Evolutionary conservation across 257 asterid genomes (phyloP), one percentile per base, ranked within the genome.

Genomic region (Solanum paucissectum): DNA sequence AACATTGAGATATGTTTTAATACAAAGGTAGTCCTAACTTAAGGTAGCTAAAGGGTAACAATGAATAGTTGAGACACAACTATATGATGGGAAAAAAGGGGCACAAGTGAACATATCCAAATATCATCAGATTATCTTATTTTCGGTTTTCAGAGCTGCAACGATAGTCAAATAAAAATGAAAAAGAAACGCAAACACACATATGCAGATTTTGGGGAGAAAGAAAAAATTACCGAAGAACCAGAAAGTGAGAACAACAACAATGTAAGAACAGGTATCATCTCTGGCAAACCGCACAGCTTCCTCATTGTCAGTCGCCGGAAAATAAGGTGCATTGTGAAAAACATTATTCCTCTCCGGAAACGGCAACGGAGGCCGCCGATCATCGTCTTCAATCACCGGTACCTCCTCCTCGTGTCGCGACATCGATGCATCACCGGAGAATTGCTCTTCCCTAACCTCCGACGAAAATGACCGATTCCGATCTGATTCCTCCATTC

Each of bases 351-450:
- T 76, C 84, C 93, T 89, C 33, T 60, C 84, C n/a, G 94, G 95
- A 86, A 94, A 95, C 79, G 97, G 98, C 89, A 83, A 21, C 74
- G 98, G 94, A 88, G 96, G 94, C 44, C 90, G 72, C 52, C 88
- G 82, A 38, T 86, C 86, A 40, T 86, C 92, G 81, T 42, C 85
- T 83, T 86, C 89, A 20, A 83, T 42, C 64, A 40, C 87, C 44
- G 71, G 74, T 49, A 42, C 85, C 12, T 55, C 83, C 9, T 64
- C 82, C 9, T 69, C 72, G 2, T 79, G 71, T 36, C 49, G 79
- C 33, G 89, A 82, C 23, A 83, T 71, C 72, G 89, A 83, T 5
- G 23, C 73, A 66, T 75, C 89, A 0, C 74, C 90, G 37, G 49
- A 32, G 34, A 36, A 69, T 29, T 33, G 64, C 1, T 60, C 68